Evolutionary conservation across 495 filamentous ascomycete species (phyloP), one percentile per base, ranked within the genome.

Genomic region (Penicillium pancosmium): DNA sequence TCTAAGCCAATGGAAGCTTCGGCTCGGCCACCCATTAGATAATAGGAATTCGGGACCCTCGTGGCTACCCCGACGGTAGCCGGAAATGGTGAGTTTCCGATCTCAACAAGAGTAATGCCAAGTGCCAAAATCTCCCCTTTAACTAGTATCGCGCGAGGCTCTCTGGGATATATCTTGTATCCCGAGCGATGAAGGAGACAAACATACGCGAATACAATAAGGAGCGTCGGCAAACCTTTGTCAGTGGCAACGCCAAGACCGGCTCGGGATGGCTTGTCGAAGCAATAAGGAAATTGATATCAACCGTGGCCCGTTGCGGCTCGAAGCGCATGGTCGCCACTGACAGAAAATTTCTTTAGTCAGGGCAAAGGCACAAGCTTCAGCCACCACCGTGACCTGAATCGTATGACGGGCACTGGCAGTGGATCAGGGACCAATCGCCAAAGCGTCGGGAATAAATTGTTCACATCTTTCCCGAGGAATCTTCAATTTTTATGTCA

Each of bases 11-110:
- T 59, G 6, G 61, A 0, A 1, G 2, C 0, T 2, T 68, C 63
- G 61, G 60, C n/a, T 38, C 33, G 43, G 54, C 21, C 23, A 50
- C 52, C 54, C 57, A 68, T 68, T 68, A 68, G 35, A 41, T 63
- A 68, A 68, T 43, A 60, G 52, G 51, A 68, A 66, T 47, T 16
- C 57, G 55, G 44, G 54, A 31, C 44, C 49, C 55, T 38, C 34
- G 23, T 54, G 33, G 53, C 27, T 54, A 41, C 44, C 46, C 61
- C 66, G 66, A 56, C 5, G 36, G 46, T 68, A 68, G 55, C 66
- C 66, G 66, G 52, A 48, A 18, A 54, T 27, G 43, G 52, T 43
- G 49, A 59, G 35, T 44, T 18, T 33, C 46, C 44, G 56, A 54
- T 38, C 36, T 38, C 36, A 38, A 38, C 36, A 38, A 31, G 27